Percentiles rank a stretch among this genome's conserved stretches.
phyloP scores from a whole-genome alignment of 2,329 filamentous ascomycete species.

The Monascus ruber region DNA sequence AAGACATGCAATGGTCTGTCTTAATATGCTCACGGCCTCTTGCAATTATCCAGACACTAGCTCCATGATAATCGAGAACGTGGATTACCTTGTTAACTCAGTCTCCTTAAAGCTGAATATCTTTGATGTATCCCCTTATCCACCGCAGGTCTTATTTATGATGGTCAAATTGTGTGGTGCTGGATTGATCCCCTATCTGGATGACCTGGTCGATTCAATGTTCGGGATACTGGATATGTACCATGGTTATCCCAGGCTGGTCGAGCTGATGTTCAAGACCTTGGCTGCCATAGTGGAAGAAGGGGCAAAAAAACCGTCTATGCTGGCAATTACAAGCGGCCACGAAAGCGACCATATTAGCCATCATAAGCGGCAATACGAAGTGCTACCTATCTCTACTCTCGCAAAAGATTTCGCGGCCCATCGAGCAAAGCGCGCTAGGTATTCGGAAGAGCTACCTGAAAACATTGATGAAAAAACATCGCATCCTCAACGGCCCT shows the following conservation, averaged over 20 bases:
- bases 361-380: constrained; percentile 19
- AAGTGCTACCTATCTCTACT: constrained; percentile 19
- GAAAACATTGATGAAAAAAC: constrained; percentile 12
- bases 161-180: constrained; percentile 84
- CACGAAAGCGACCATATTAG: constrained; percentile 11
- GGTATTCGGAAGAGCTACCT: constrained; percentile 10
- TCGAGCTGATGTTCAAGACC: constrained; percentile 74
- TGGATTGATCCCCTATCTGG: constrained; percentile 70
- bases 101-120: constrained; percentile 81
- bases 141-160: constrained; percentile 83
- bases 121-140: constrained; percentile 83
- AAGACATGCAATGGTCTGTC: constrained; percentile 67
- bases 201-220: constrained; percentile 82
- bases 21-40: constrained; percentile 65
- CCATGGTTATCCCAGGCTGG: constrained; percentile 79
- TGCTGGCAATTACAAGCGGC: constrained; percentile 34
- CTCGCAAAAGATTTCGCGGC: constrained; percentile 23
- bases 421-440: constrained; percentile 20
- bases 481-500: constrained; percentile 22
- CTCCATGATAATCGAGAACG: constrained; percentile 76
- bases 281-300: constrained; percentile 75
- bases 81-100: constrained; percentile 93
- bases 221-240: constrained; percentile 91
- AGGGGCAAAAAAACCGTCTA: constrained; percentile 48
- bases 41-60: constrained; percentile 67